Evolutionary conservation across 768 basidiomycete genomes (phyloP).

Genomic region (Lactarius evosmus): DNA sequence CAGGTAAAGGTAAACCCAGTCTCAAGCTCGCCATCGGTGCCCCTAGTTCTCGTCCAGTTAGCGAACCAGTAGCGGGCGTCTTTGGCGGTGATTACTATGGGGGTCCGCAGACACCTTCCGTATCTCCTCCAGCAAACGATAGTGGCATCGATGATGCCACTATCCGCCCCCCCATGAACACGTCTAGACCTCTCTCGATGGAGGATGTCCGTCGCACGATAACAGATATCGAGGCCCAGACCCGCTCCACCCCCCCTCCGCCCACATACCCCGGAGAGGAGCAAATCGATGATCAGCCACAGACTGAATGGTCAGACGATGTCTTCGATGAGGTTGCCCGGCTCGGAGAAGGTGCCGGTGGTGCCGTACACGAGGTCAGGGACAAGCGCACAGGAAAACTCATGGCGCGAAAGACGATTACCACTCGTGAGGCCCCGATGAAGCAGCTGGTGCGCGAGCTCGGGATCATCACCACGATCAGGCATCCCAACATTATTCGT

Average conservation of each 20-base stretch:
- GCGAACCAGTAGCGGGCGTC: slow-evolving; percentile 4
- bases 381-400: slow-evolving; percentile 75
- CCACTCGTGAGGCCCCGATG: slow-evolving; percentile 84
- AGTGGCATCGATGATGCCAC: slow-evolving; percentile 43
- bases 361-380: slow-evolving; percentile 91
- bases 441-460: slow-evolving; percentile 93
- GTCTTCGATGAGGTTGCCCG: slow-evolving; percentile 71
- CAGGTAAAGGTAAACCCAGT: slow-evolving; percentile 26
- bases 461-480: slow-evolving; percentile 79
- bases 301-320: slow-evolving; percentile 58
- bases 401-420: slow-evolving; percentile 94
- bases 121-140: slow-evolving; percentile 22
- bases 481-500: slow-evolving; percentile 82
- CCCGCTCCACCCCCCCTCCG: slow-evolving; percentile 39
- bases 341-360: slow-evolving; percentile 93
- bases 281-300: slow-evolving; percentile 37
- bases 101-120: slow-evolving; percentile 26
- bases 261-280: slow-evolving; percentile 32
- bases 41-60: slow-evolving; percentile 9
- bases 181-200: slow-evolving; percentile 27
- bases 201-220: slow-evolving; percentile 30
- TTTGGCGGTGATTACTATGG: slow-evolving; percentile 29
- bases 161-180: slow-evolving; percentile 38
- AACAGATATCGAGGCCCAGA: slow-evolving; percentile 31
- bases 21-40: slow-evolving; percentile 26